A percentile compares a stretch with the other conserved stretches of the same genome.
Evolutionary conservation across 2,329 filamentous ascomycete genomes (phyloP).

Genomic region (Conoideocrella luteorostrata): DNA sequence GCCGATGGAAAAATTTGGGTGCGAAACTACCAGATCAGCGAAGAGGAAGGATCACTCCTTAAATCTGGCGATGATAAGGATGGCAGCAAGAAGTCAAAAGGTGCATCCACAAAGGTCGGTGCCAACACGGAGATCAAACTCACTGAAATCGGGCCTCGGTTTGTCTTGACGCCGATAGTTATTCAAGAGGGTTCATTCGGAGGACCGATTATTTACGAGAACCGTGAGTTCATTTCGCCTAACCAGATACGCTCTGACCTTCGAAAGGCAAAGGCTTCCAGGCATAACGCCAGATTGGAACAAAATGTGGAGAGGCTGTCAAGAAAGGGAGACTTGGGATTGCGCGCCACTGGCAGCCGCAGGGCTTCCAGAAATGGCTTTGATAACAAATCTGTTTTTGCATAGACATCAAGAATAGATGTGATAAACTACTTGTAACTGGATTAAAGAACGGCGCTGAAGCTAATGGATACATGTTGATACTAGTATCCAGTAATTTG

Average conservation of each 20-base stretch:
- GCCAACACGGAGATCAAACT: slow-evolving; percentile 73
- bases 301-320: slow-evolving; percentile 63
- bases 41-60: slow-evolving; percentile 59
- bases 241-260: slow-evolving; percentile 89
- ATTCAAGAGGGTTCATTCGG: slow-evolving; percentile 94
- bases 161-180: slow-evolving; percentile 88
- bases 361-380: slow-evolving; percentile 61
- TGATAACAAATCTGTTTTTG: slow-evolving; percentile 72
- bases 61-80: slow-evolving; percentile 31
- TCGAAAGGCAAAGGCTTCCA: slow-evolving; percentile 65
- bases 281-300: slow-evolving; percentile 72
- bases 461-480: slow-evolving; percentile 4
- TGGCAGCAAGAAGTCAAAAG: slow-evolving; percentile 36
- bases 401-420: slow-evolving; percentile 33
- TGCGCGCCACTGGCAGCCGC: slow-evolving; percentile 60
- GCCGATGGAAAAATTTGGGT: slow-evolving; percentile 96
- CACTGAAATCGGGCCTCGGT: slow-evolving; percentile 88
- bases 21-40: slow-evolving; percentile 86
- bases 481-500: too few species aligned
- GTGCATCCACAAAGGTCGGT: slow-evolving; percentile 26
- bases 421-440: not conserved
- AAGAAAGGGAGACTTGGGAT: slow-evolving; percentile 70
- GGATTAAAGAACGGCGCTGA: slow-evolving; percentile 2
- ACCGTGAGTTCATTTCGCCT: slow-evolving; percentile 92
- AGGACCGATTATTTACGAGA: slow-evolving; percentile 95